phyloP scores from a whole-genome alignment of 495 filamentous ascomycete species.

The Pyrenula massariospora region DNA sequence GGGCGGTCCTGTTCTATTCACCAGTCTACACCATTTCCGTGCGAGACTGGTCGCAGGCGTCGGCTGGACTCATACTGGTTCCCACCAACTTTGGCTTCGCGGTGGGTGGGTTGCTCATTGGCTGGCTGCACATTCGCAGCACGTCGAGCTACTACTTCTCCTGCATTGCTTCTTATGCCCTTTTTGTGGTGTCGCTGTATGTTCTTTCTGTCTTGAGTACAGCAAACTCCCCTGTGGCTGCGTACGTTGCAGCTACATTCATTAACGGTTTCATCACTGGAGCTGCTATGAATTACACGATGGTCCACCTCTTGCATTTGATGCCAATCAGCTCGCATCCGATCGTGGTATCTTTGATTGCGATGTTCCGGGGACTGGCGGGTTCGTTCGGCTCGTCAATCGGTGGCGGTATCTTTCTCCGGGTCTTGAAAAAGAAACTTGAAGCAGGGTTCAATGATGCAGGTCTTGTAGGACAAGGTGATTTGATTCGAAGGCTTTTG shows the following conservation, averaged over 20 bases:
- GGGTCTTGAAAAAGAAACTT: constrained; percentile 43
- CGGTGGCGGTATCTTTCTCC: constrained; percentile 61
- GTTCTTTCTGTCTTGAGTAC: constrained; percentile 38
- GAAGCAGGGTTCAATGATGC: constrained; percentile 44
- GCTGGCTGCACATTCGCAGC: constrained; percentile 58
- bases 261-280: constrained; percentile 59
- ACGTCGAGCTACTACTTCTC: constrained; percentile 53
- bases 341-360: constrained; percentile 55
- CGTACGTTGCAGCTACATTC: constrained; percentile 47
- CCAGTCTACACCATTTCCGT: constrained; percentile 66
- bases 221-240: constrained; percentile 21
- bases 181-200: constrained; percentile 41
- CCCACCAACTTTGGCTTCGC: constrained; percentile 70
- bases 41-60: constrained; percentile 48
- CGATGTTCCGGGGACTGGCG: constrained; percentile 64
- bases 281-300: constrained; percentile 61
- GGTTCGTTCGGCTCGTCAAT: constrained; percentile 66
- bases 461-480: constrained; percentile 28
- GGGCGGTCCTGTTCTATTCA: constrained; percentile 65
- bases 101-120: constrained; percentile 54
- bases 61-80: constrained; percentile 58
- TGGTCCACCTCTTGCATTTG: constrained; percentile 65
- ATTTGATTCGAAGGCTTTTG: constrained; percentile 49
- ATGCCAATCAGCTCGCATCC: constrained; percentile 49
- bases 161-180: constrained; percentile 36